Evolutionary conservation across 2,329 filamentous ascomycete species (phyloP), one percentile per base, ranked within the genome.

Genomic region (Blumeriella jaapii): DNA sequence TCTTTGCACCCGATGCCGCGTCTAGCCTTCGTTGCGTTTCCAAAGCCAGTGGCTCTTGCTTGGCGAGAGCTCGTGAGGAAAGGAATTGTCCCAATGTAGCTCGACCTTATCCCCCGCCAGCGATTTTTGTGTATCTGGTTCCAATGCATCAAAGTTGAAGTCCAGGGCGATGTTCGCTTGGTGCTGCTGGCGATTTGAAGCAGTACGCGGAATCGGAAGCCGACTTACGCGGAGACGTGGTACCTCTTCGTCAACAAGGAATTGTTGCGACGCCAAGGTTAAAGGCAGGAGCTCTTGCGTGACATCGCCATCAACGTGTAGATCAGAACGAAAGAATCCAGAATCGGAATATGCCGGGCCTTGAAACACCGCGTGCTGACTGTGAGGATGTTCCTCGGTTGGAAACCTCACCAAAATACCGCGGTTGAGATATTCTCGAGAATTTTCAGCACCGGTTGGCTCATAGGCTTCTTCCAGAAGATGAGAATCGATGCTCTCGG

Each of bases 381-480:
- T 9, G 25, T 13, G n/a, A n/a, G 25, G 25, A 9, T 7, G 15
- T 14, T 27, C 25, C 9, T 12, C 11, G 9, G 12, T 27, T 7
- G 25, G 25, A 14, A 13, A 27, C 12, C 12, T 4, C 10, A 14
- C 11, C 25, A 17, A 28, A 58, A 0, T 65, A 40, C 1, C 51
- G 60, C 0, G 55, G 48, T 53, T 44, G 1, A 78, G 42, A 29
- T 59, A 64, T 1, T 49, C 46, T 1, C 38, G 46, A 6, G 55
- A 16, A 57, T 61, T 5, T 48, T 54, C 32, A 48, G 45, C 4
- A 27, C 41, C 31, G 31, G 39, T 45, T 5, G 48, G 50, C 1
- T 50, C 44, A n/a, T n/a, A n/a, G 2, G 42, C 37, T 17, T 29
- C 15, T 9, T 20, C n/a, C 7, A 20, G 20, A 5, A 16, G 23